phyloP scores from a whole-genome alignment of 768 basidiomycete genomes.

The Phlebiopsis gigantea region DNA sequence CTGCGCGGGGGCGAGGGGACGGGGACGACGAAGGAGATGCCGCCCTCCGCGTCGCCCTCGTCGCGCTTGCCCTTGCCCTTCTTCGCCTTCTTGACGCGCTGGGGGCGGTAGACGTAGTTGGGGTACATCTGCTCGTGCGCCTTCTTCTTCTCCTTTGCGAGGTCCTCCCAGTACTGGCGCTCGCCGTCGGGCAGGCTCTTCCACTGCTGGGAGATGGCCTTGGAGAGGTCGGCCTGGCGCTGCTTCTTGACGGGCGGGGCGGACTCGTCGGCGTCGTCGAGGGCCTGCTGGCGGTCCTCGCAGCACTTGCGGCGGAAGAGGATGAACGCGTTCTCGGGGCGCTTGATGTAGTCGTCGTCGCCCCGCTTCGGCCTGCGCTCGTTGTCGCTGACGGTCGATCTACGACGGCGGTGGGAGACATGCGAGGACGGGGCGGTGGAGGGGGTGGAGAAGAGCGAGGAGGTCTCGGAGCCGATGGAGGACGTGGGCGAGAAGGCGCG shows the following conservation, averaged over 20 bases:
- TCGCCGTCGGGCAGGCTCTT: conserved; percentile 62
- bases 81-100: conserved; percentile 42
- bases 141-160: conserved; percentile 75
- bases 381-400: conserved; percentile 30
- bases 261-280: conserved; percentile 35
- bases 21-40: conserved; percentile 43
- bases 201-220: conserved; percentile 81
- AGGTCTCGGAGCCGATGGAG: conserved; percentile 36
- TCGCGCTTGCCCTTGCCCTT: conserved; percentile 38
- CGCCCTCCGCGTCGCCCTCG: conserved; percentile 42
- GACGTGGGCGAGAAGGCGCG: conserved; percentile 34
- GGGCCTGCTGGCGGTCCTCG: conserved; percentile 58
- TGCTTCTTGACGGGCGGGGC: conserved; percentile 56
- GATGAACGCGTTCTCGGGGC: conserved; percentile 82
- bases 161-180: conserved; percentile 66
- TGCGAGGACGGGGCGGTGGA: conserved; percentile 25
- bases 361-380: conserved; percentile 49
- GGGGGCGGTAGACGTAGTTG: conserved; percentile 46
- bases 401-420: conserved; percentile 28
- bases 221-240: conserved; percentile 73
- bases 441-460: conserved; percentile 29
- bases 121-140: conserved; percentile 67
- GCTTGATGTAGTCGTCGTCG: conserved; percentile 80
- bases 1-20: conserved; percentile 24
- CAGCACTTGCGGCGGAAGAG: conserved; percentile 77